Conservation (phyloP, 192 early-diverging fungal genomes). For the Paraglomus occultum region DNA sequence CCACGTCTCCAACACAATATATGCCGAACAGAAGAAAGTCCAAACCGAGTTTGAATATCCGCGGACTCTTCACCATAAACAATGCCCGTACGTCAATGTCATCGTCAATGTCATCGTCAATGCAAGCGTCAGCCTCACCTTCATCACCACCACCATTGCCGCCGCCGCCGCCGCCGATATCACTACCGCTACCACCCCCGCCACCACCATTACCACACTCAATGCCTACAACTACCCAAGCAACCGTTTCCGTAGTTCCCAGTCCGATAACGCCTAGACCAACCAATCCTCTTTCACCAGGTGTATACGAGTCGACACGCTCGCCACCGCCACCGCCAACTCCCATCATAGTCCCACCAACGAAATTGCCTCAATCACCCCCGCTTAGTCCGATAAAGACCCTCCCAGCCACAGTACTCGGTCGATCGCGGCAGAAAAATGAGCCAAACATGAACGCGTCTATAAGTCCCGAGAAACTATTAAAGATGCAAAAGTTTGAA, state of each 20-base stretch:
- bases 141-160: neutral
- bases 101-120: too few relatives aligned
- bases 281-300: too few relatives aligned
- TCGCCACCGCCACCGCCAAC: neutral
- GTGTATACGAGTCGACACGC: neutral
- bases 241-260: too few relatives aligned
- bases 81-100: too few relatives aligned
- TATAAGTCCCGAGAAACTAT: conserved; percentile 9
- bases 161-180: neutral
- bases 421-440: neutral
- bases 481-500: conserved; percentile 24
- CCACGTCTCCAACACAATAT: too few relatives aligned
- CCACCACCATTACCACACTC: too few relatives aligned
- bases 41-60: conserved; percentile 2
- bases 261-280: neutral
- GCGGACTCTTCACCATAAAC: conserved; percentile 28
- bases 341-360: too few relatives aligned
- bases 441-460: neutral
- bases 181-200: neutral
- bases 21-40: too few relatives aligned
- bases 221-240: too few relatives aligned
- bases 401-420: neutral
- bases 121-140: neutral
- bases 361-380: conserved; percentile 30
- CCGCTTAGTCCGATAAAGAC: conserved; percentile 12